Percentiles rank a stretch among this genome's conserved stretches.
phyloP scores from a whole-genome alignment of 2,329 filamentous ascomycete species.

The Aspergillus oerlinghausenensis region DNA sequence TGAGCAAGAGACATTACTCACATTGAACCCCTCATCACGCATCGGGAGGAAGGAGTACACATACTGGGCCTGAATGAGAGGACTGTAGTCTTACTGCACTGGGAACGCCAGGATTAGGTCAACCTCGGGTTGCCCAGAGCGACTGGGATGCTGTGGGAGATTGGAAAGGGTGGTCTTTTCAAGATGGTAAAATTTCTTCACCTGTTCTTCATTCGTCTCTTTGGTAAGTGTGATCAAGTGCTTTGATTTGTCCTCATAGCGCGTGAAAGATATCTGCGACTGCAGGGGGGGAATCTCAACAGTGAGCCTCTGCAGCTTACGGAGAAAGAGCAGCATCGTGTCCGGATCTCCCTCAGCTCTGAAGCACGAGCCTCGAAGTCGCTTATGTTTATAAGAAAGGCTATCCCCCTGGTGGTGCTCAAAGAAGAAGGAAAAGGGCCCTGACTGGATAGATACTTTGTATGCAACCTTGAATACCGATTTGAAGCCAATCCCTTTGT shows the following conservation, averaged over 20 bases:
- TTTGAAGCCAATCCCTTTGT: slow-evolving; percentile 30
- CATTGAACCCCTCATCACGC: slow-evolving; percentile 1
- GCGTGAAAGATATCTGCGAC: neutral
- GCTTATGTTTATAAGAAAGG: neutral
- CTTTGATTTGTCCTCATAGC: neutral
- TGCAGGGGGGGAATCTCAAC: neutral
- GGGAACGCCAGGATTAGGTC: slow-evolving; percentile 4
- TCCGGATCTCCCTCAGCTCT: slow-evolving; percentile 3
- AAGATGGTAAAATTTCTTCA: neutral
- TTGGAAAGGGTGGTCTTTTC: neutral
- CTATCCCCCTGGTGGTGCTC: neutral
- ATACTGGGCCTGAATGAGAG: neutral
- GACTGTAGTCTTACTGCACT: neutral
- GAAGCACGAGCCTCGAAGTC: neutral
- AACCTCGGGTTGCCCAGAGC: neutral
- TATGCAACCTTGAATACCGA: slow-evolving; percentile 21
- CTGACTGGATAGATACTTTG: slow-evolving; percentile 4
- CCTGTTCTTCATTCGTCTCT: too few species aligned
- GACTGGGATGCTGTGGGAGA: neutral
- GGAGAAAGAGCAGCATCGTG: slow-evolving; percentile 3
- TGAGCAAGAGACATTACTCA: neutral
- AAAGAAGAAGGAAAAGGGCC: slow-evolving; percentile 3
- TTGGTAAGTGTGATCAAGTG: too few species aligned
- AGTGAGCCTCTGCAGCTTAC: neutral
- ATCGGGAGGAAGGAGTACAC: slow-evolving; percentile 5